phyloP scores from a whole-genome alignment of 2,329 filamentous ascomycete species.

The Colletotrichum trifolii region DNA sequence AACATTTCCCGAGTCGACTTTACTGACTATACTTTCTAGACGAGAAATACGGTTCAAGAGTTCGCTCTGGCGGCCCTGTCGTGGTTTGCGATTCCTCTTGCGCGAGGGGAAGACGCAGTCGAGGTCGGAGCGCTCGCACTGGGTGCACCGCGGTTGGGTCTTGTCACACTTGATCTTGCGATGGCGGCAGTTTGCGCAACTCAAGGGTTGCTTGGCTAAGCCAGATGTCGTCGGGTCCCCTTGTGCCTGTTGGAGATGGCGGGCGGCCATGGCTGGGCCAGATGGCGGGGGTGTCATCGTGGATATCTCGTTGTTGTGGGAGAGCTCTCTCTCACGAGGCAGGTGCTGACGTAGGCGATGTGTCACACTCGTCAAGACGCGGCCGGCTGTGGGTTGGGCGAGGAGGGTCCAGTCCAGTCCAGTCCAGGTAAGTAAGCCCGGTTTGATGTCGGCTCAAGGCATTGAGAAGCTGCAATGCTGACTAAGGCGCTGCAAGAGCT shows the following conservation, averaged over 20 bases:
- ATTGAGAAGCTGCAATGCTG: neutral
- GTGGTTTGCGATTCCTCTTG: slow-evolving; percentile 54
- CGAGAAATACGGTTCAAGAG: slow-evolving; percentile 56
- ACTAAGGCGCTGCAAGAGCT: too few species aligned
- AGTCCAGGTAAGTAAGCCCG: slow-evolving; percentile 3
- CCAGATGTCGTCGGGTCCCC: neutral
- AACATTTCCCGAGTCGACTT: slow-evolving; percentile 48
- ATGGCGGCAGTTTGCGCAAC: slow-evolving; percentile 71
- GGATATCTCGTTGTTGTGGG: neutral
- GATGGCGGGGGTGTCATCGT: slow-evolving; percentile 27
- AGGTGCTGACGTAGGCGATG: slow-evolving; percentile 22
- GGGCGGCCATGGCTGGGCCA: slow-evolving; percentile 5
- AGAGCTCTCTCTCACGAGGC: neutral
- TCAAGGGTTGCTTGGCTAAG: slow-evolving; percentile 49
- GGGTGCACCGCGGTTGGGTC: slow-evolving; percentile 61
- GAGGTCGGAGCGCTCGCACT: slow-evolving; percentile 59
- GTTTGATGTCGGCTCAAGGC: slow-evolving; percentile 20
- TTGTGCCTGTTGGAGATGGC: slow-evolving; percentile 16
- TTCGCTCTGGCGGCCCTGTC: slow-evolving; percentile 55
- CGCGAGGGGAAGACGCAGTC: slow-evolving; percentile 61
- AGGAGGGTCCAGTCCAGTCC: neutral
- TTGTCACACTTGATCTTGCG: slow-evolving; percentile 72
- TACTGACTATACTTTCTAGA: slow-evolving; percentile 58
- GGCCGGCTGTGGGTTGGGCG: slow-evolving; percentile 9
- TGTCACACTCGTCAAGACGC: slow-evolving; percentile 20